A percentile compares a stretch with the other conserved stretches of the same genome.
phyloP scores from a whole-genome alignment of 177 flowering plant genomes.

The Vitis hybrid region DNA sequence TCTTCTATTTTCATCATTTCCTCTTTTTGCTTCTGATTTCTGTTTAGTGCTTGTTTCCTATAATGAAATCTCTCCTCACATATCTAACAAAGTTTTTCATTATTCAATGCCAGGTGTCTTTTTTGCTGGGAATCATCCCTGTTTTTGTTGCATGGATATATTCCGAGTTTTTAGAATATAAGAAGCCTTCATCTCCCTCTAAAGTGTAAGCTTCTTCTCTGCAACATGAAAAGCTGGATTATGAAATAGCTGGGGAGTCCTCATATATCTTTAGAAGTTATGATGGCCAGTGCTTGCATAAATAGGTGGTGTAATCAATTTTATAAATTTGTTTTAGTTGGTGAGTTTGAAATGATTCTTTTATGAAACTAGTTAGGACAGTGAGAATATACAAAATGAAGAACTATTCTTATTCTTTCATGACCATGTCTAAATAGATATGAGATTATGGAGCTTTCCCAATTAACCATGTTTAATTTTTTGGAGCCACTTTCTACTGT shows the following conservation, averaged over 20 bases:
- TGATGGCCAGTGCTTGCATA: neutral
- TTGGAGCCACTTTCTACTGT: neutral
- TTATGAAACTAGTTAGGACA: neutral
- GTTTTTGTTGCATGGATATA: constrained; percentile 86
- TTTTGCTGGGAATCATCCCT: constrained; percentile 80
- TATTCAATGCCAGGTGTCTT: constrained; percentile 64
- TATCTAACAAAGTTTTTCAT: constrained; percentile 9
- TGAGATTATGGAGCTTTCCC: neutral
- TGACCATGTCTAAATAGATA: neutral
- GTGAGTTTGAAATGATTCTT: neutral
- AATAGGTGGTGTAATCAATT: constrained; percentile 1
- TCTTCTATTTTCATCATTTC: no score
- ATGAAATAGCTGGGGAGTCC: neutral
- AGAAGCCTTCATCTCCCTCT: constrained; percentile 48
- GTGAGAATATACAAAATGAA: neutral
- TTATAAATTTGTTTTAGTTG: neutral
- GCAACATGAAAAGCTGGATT: neutral
- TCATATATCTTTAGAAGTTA: neutral
- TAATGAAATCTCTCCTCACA: neutral
- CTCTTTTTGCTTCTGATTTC: neutral
- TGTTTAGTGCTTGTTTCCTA: constrained; percentile 7
- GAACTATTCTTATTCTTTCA: neutral
- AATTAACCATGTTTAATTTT: neutral
- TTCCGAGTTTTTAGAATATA: constrained; percentile 74
- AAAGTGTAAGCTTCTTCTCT: constrained; percentile 73